Base-by-base conservation (phyloP, 1,284 basidiomycete genomes). In the Naganishia sp. region DNA sequence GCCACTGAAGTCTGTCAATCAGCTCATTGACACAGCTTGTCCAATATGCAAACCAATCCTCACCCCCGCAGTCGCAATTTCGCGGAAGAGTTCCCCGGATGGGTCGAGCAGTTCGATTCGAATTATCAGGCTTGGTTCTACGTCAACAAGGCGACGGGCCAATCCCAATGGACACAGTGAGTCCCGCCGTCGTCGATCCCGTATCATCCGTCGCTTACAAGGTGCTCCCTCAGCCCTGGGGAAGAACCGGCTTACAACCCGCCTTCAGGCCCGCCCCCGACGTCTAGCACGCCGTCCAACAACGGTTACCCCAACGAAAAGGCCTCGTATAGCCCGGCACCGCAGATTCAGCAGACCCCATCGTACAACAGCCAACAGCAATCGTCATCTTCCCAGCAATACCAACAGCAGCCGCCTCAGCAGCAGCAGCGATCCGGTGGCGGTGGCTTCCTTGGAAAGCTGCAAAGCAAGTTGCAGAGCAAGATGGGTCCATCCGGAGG, bases 111-210 rank as follows among this genome's bases (percentile, higher is more conserved):
- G 60, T 78, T 75, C 69, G 77, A 80, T 70, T 64, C 72, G n/a
- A 70, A 77, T n/a, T 74, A 81, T 72, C 73, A 79, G 54, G 72
- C 78, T 1, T 80, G 77, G 77, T 81, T 80, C 73, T 81, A 81
- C 71, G 78, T 80, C 21, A 77, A 81, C 71, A 78, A 74, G 60
- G 75, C 75, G 7, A 74, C 78, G 4, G 77, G 76, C 9, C 64
- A 75, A 59, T 72, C 70, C 23, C 77, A 77, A 65, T 80, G 79
- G 79, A 78, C 78, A 7, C 79, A 80, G 78, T 80, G 64, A 70
- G 77, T 56, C 3, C 33, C 45, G 3, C 52, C 33, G 23, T 31
- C 45, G 44, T 3, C 55, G 11, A 15, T 18, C 46, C 18, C 2
- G 43, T 16, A 6, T 3, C 10, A 6, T 9, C 33, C 46, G 43